Percentiles rank a stretch among this genome's conserved stretches.
phyloP scores from a whole-genome alignment of 78 protist species.

The Dictyostelium firmibasis region DNA sequence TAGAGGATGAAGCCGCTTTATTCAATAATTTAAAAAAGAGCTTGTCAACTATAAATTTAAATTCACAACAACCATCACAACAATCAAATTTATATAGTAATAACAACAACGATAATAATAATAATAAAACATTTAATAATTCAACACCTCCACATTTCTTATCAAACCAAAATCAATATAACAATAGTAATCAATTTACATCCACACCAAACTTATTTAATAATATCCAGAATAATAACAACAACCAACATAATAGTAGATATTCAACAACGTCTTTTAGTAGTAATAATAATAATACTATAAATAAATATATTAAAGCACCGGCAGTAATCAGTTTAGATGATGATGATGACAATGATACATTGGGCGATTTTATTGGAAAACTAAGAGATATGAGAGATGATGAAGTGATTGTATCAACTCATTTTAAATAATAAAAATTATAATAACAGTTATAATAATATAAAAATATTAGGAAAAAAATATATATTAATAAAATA shows the following conservation, averaged over 20 bases:
- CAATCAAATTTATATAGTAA: background rate
- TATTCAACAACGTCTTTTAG: background rate
- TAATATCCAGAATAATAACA: background rate
- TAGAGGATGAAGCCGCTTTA: background rate
- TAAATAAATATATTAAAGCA: constrained; percentile 37
- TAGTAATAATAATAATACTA: background rate
- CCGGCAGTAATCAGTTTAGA: constrained; percentile 52
- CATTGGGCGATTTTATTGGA: constrained; percentile 25
- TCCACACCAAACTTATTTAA: constrained; percentile 39
- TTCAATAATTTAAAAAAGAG: background rate
- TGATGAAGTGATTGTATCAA: constrained; percentile 33
- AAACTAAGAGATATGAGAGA: constrained; percentile 26
- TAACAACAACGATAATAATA: background rate
- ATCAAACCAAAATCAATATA: background rate
- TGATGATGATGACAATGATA: constrained; percentile 35
- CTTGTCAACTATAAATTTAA: background rate
- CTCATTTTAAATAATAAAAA: background rate
- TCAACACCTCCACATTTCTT: background rate
- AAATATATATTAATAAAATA: background rate
- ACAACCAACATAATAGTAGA: background rate
- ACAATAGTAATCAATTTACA: constrained; percentile 1
- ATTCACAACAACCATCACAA: background rate
- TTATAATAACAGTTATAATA: background rate
- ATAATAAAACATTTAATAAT: background rate
- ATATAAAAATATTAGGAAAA: background rate